Evolutionary conservation across 352 stramenopile species (phyloP).

Genomic region (Phytophthora tentaculata): DNA sequence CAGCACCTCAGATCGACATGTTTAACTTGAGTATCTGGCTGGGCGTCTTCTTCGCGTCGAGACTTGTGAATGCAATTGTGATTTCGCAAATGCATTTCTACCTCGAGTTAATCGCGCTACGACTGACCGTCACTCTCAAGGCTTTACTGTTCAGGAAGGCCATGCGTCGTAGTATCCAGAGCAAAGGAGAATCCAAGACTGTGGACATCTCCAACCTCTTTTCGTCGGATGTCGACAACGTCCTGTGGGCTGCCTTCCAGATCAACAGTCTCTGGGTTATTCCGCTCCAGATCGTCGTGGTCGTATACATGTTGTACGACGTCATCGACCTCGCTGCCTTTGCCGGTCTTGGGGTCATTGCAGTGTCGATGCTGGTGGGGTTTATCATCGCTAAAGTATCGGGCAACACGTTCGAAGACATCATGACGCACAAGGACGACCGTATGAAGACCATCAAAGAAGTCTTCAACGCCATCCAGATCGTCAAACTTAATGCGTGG

Average conservation of each 20-base stretch:
- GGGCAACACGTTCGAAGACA: constrained; percentile 58
- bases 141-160: constrained; percentile 53
- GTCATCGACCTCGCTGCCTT: constrained; percentile 55
- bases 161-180: constrained; percentile 35
- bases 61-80: constrained; percentile 40
- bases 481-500: constrained; percentile 96
- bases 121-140: constrained; percentile 45
- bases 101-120: constrained; percentile 41
- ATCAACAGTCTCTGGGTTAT: constrained; percentile 61
- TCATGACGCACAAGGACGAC: constrained; percentile 18
- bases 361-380: constrained; percentile 40
- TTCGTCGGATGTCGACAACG: constrained; percentile 85
- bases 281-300: constrained; percentile 45
- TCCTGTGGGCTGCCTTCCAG: constrained; percentile 44
- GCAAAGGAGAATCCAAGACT: constrained; percentile 11
- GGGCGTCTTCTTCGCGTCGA: constrained; percentile 50
- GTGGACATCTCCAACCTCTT: constrained; percentile 94
- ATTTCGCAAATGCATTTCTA: constrained; percentile 33
- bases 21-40: constrained; percentile 38
- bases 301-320: constrained; percentile 47
- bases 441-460: constrained; percentile 92
- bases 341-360: constrained; percentile 45
- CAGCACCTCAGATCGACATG: constrained; percentile 33
- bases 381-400: constrained; percentile 61
- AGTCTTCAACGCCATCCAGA: constrained; percentile 92